Evolutionary conservation across 2,329 filamentous ascomycete species (phyloP), one percentile per base, ranked within the genome.

Genomic region (Colletotrichum spinosum): DNA sequence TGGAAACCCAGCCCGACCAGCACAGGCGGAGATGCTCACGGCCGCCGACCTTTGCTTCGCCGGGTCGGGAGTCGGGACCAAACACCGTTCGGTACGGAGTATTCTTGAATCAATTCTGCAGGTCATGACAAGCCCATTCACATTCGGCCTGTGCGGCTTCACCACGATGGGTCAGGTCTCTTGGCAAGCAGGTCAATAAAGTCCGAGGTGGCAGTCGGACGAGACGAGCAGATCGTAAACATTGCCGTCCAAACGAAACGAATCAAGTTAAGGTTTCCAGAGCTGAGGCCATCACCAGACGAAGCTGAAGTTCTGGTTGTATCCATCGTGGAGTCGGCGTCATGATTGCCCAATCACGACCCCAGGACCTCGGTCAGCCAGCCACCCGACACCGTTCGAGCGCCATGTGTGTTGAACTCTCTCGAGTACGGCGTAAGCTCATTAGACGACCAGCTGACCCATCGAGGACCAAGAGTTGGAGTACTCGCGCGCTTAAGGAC

Each of bases 281-380:
- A 61, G 59, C 39, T 42, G 25, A 64, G 45, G 17, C 45, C 49
- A 55, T 48, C 48, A 51, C 61, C 44, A 38, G 61, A 61, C 57
- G 61, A 61, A 52, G 48, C 46, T 56, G 41, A 65, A 34, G 33
- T 53, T 37, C 37, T 57, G 62, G 12, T 25, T 54, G 48, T 57
- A 41, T 53, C 25, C 52, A 13, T 37, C 52, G 12, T 6, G 10
- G 60, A 62, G 57, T 38, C 46, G 52, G 56, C 56, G 39, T 9
- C 17, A 10, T n/a, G 10, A 8, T 11, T 8, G 34, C 17, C 58
- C 63, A 66, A 56, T 57, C 42, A 38, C 10, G 9, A 13, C 9
- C 6, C 12, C 38, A 10, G 13, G 33, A 38, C 34, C 33, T 53
- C 56, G 56, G 58, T 34, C 58, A 13, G 48, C 38, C 39, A 42